phyloP scores from a whole-genome alignment of 164 flowering plant genomes.

The Taxillus chinensis region DNA sequence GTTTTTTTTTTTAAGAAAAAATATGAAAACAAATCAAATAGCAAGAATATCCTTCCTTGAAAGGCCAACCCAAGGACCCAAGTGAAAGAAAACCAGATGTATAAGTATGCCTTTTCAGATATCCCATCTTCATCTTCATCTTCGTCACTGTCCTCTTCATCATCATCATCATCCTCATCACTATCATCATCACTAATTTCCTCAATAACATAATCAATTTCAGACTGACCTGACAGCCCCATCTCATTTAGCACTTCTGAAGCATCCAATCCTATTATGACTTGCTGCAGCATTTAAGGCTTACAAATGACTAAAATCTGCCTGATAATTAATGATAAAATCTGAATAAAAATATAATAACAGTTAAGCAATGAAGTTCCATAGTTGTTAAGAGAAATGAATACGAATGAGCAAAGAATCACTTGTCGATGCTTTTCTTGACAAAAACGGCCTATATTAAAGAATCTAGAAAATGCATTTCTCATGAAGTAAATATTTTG shows the following conservation, averaged over 20 bases:
- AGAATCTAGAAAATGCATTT: not conserved
- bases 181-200: constrained; percentile 57
- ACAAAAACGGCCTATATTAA: too few relatives aligned
- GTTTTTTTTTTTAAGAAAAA: not conserved
- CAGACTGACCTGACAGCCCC: constrained; percentile 50
- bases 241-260: constrained; percentile 62
- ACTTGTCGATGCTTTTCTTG: too few relatives aligned
- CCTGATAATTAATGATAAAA: not conserved
- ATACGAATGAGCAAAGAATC: too few relatives aligned
- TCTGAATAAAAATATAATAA: not conserved
- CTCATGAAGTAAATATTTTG: not conserved
- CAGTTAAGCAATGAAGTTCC: not conserved
- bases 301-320: not conserved
- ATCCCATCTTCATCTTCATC: constrained; percentile 27
- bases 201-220: constrained; percentile 61
- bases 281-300: constrained; percentile 53
- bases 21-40: constrained; percentile 2
- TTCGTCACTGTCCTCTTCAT: constrained; percentile 28
- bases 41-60: not conserved
- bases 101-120: too few relatives aligned
- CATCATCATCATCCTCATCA: constrained; percentile 44
- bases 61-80: not conserved
- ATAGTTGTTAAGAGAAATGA: not conserved
- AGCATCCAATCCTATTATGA: constrained; percentile 69
- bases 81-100: too few relatives aligned